Conservation (phyloP, 306 rosid species). For the Cucurbita pepo region DNA sequence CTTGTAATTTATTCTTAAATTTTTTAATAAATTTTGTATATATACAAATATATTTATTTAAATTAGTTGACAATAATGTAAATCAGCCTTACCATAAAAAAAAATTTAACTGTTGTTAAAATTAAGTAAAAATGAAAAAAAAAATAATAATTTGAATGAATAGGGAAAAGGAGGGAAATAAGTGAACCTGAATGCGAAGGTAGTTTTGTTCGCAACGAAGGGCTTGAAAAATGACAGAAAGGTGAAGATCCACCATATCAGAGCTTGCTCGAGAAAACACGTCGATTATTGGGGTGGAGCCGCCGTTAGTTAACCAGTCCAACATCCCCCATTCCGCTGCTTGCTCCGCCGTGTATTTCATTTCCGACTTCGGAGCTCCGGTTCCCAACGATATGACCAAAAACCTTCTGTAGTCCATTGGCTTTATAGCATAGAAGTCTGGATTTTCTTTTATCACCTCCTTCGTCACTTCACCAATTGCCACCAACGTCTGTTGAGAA, state of each 20-base stretch:
- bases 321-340: conserved; percentile 26
- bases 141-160: too few relatives aligned
- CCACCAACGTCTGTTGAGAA: conserved; percentile 51
- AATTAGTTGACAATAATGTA: too few relatives aligned
- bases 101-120: too few relatives aligned
- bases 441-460: conserved; percentile 14
- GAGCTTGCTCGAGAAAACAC: conserved; percentile 7
- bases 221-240: conserved; percentile 16
- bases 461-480: conserved; percentile 30
- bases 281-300: conserved; percentile 19
- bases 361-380: conserved; percentile 18
- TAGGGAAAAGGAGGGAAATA: background rate
- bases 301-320: conserved; percentile 22
- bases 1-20: too few relatives aligned
- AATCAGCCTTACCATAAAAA: too few relatives aligned
- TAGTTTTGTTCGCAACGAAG: conserved; percentile 13
- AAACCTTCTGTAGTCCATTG: conserved; percentile 16
- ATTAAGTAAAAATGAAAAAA: too few relatives aligned
- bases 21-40: too few relatives aligned
- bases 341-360: conserved; percentile 10
- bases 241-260: conserved; percentile 14
- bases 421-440: conserved; percentile 4
- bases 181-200: conserved; percentile 25
- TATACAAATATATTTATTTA: too few relatives aligned
- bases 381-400: conserved; percentile 41